A percentile compares a stretch with the other conserved stretches of the same genome.
phyloP scores from a whole-genome alignment of 2,329 filamentous ascomycete species.

The Epicoccum nigrum region DNA sequence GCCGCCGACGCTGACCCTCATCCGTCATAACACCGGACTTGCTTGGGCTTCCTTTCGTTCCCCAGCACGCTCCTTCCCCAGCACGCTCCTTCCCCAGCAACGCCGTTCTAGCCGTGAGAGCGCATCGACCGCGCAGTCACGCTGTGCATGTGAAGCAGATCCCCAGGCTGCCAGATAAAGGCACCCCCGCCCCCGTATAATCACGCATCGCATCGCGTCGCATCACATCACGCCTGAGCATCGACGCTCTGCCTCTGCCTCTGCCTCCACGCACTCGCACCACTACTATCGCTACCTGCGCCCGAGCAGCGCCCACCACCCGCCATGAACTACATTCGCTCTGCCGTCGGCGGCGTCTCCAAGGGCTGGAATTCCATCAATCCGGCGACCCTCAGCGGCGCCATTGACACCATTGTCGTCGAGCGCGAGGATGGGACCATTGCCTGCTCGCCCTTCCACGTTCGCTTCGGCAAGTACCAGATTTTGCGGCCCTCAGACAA shows the following conservation, averaged over 20 bases:
- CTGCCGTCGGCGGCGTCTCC: conserved; percentile 91
- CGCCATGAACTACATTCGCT: conserved; percentile 95
- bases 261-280: background rate
- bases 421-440: conserved; percentile 90
- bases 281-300: background rate
- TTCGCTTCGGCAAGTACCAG: conserved; percentile 98
- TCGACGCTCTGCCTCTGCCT: background rate
- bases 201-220: too few species aligned
- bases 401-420: conserved; percentile 98
- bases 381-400: conserved; percentile 92
- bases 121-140: background rate
- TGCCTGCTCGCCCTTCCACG: conserved; percentile 95
- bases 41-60: background rate
- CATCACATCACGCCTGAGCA: too few species aligned
- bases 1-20: background rate
- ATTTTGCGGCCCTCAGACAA: conserved; percentile 94
- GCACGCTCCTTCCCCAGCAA: conserved; percentile 1
- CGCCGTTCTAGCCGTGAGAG: conserved; percentile 3
- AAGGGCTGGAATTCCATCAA: conserved; percentile 99
- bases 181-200: conserved; percentile 1
- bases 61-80: background rate
- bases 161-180: background rate
- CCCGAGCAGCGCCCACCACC: conserved; percentile 29
- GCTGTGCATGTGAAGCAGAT: conserved; percentile 5
- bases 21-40: conserved; percentile 1